Evolutionary conservation across 176 grass and related monocot species (phyloP).

Genomic region (Oryza glumipatula): DNA sequence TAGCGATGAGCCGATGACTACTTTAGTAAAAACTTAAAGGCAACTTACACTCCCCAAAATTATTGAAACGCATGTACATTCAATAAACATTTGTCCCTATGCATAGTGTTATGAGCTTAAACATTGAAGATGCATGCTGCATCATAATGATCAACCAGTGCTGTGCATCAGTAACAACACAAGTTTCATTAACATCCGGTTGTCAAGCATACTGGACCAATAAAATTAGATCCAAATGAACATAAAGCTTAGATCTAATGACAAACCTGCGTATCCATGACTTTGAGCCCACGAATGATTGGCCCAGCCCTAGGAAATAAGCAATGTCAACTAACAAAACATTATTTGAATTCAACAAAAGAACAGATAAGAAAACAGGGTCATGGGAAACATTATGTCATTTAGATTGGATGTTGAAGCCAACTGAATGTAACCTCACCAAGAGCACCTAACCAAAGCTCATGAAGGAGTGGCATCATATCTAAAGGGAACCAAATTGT

Average conservation of each 20-base stretch:
- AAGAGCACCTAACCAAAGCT: background rate
- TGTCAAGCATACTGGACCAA: background rate
- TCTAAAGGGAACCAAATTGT: background rate
- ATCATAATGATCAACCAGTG: background rate
- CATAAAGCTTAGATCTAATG: constrained; percentile 8
- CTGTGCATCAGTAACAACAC: background rate
- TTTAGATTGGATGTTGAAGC: background rate
- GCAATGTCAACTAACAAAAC: constrained; percentile 16
- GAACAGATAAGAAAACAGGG: constrained; percentile 5
- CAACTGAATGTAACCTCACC: background rate
- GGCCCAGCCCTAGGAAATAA: constrained; percentile 63
- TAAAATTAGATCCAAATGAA: constrained; percentile 35
- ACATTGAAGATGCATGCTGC: background rate
- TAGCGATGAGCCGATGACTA: background rate
- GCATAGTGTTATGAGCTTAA: background rate
- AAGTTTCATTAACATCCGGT: constrained; percentile 1
- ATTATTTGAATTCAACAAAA: constrained; percentile 4
- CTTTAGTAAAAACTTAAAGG: background rate
- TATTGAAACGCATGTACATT: background rate
- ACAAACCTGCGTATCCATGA: constrained; percentile 72
- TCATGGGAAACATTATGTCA: background rate
- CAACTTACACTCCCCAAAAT: constrained; percentile 10
- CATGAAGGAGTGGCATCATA: background rate
- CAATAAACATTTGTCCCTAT: background rate
- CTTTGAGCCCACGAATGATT: constrained; percentile 58